Evolutionary conservation across 768 basidiomycete genomes (phyloP).

Genomic region (Russula brevipes): DNA sequence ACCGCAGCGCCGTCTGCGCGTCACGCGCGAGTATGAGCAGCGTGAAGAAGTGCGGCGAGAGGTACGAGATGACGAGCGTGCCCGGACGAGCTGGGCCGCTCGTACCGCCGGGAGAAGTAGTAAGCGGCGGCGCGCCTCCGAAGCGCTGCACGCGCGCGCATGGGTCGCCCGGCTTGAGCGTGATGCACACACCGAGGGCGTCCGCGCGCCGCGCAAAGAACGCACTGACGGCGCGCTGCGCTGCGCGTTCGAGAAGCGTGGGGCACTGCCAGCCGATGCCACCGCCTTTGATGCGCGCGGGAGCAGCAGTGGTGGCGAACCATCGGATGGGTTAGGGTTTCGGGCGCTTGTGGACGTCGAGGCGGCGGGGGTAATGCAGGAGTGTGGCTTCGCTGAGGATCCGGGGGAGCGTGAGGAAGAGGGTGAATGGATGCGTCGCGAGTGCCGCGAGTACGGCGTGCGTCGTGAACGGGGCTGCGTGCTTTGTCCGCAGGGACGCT

Average conservation of each 20-base stretch:
- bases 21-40: too few relatives aligned
- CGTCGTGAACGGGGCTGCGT: slow-evolving; percentile 11
- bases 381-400: neutral
- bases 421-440: slow-evolving; percentile 44
- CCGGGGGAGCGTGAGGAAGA: slow-evolving; percentile 33
- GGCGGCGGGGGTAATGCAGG: neutral
- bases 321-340: slow-evolving; percentile 1
- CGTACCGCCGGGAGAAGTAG: too few relatives aligned
- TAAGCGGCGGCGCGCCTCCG: too few relatives aligned
- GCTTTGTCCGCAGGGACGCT: slow-evolving; percentile 38
- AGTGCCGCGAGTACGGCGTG: slow-evolving; percentile 38
- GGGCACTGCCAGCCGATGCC: too few relatives aligned
- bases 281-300: neutral
- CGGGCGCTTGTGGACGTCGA: neutral
- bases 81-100: too few relatives aligned
- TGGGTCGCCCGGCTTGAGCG: slow-evolving; percentile 36
- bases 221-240: too few relatives aligned
- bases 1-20: too few relatives aligned
- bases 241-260: too few relatives aligned
- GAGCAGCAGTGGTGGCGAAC: neutral
- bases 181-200: too few relatives aligned
- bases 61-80: too few relatives aligned
- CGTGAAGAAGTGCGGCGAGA: too few relatives aligned
- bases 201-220: too few relatives aligned
- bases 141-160: neutral